A percentile compares a stretch with the other conserved stretches of the same genome.
Conservation (phyloP, 176 grass and related monocot species). For the Poa pratensis region DNA sequence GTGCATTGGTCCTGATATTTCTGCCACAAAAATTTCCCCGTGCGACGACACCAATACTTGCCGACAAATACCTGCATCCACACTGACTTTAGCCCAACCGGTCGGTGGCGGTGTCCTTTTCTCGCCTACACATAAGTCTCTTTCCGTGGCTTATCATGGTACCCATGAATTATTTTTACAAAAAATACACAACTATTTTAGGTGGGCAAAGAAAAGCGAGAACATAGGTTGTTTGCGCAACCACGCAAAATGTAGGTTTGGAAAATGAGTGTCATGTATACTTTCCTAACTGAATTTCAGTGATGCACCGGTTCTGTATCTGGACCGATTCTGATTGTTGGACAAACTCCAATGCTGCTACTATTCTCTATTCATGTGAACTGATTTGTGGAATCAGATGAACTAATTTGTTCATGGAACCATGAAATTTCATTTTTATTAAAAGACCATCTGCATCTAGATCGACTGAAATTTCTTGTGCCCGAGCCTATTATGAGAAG, state of each 20-base stretch:
- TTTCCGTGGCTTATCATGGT: neutral
- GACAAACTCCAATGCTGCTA: neutral
- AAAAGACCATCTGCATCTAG: neutral
- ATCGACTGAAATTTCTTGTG: neutral
- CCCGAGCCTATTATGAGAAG: neutral
- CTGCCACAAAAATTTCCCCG: too few relatives aligned
- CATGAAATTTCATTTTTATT: too few relatives aligned
- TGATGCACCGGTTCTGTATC: neutral
- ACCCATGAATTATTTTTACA: neutral
- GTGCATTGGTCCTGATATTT: too few relatives aligned
- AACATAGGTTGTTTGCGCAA: neutral
- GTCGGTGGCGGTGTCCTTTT: neutral
- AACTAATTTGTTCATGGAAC: neutral
- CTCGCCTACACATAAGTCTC: neutral
- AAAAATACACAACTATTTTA: neutral
- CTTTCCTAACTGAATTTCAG: conserved; percentile 38
- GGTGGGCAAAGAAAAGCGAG: neutral
- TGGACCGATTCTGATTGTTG: conserved; percentile 32
- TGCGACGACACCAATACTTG: neutral
- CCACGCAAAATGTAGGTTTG: neutral
- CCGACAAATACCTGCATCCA: neutral
- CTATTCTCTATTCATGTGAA: conserved; percentile 27
- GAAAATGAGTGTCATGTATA: neutral
- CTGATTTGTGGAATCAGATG: neutral
- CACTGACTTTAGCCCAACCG: neutral